phyloP scores from a whole-genome alignment of 345 rosid genomes.

The Trapa bicornis region DNA sequence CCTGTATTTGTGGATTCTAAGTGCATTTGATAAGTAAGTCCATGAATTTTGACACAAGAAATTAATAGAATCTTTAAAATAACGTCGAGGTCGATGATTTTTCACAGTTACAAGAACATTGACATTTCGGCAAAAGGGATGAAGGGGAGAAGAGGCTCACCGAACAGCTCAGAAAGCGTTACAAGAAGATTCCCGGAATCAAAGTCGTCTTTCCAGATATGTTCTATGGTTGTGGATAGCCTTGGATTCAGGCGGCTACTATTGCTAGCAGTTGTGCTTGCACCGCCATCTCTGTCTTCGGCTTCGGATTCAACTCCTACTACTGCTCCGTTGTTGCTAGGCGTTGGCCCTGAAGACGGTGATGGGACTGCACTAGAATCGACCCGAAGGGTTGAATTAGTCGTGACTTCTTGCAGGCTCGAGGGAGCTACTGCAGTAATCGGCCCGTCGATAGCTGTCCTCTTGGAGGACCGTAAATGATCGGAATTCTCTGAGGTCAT shows the following conservation, averaged over 20 bases:
- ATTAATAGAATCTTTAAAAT: no score
- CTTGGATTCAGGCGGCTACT: constrained; percentile 18
- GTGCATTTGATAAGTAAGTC: no score
- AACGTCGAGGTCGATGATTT: neutral
- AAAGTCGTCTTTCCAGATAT: constrained; percentile 76
- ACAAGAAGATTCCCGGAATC: constrained; percentile 51
- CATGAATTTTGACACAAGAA: no score
- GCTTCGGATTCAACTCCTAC: constrained; percentile 8
- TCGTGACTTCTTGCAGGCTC: no score
- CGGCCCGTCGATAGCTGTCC: constrained; percentile 42
- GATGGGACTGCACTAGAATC: no score
- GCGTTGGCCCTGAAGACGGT: constrained; percentile 21
- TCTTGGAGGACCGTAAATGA: constrained; percentile 35
- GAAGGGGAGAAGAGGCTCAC: constrained; percentile 60
- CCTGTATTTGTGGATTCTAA: no score
- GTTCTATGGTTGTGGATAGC: constrained; percentile 39
- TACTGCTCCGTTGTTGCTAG: constrained; percentile 11
- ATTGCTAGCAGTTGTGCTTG: constrained; percentile 15
- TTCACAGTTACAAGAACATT: constrained; percentile 37
- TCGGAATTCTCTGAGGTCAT: constrained; percentile 31
- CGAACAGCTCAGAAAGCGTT: constrained; percentile 53
- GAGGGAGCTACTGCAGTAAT: no score
- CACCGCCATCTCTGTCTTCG: neutral
- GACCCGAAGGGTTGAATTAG: no score
- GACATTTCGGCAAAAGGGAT: constrained; percentile 74